A percentile compares a stretch with the other conserved stretches of the same genome.
Conservation (phyloP, 192 early-diverging fungal genomes). For the Anaeromyces robustus region DNA sequence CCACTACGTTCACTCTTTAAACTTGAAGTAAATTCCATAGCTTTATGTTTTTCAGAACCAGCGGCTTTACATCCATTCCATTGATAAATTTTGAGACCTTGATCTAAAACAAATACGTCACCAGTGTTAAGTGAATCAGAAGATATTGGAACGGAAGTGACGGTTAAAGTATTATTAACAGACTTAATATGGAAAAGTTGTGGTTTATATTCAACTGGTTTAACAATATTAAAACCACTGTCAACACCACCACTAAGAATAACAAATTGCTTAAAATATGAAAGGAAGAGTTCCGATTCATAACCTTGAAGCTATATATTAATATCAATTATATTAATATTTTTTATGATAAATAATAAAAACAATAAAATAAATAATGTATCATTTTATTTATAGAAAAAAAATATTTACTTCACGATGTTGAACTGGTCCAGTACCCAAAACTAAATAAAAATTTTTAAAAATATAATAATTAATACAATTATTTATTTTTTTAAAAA, state of each 20-base stretch:
- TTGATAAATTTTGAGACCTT: constrained; percentile 44
- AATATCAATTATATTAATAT: too few species aligned
- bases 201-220: constrained; percentile 5
- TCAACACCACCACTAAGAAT: constrained; percentile 49
- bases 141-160: constrained; percentile 19
- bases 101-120: constrained; percentile 63
- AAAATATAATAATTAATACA: background rate
- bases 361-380: too few species aligned
- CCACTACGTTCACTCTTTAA: constrained; percentile 45
- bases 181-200: constrained; percentile 1
- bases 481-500: too few species aligned
- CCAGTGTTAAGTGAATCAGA: constrained; percentile 39
- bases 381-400: too few species aligned
- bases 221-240: constrained; percentile 56
- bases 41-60: constrained; percentile 54
- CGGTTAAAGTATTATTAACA: background rate
- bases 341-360: too few species aligned
- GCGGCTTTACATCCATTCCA: constrained; percentile 47
- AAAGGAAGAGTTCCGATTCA: constrained; percentile 49
- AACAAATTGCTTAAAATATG: constrained; percentile 43
- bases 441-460: constrained; percentile 13
- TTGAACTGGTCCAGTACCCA: constrained; percentile 50
- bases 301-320: constrained; percentile 30
- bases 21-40: constrained; percentile 42
- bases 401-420: constrained; percentile 41